Conservation (phyloP, 768 basidiomycete species). For the Lentinula sp. region DNA sequence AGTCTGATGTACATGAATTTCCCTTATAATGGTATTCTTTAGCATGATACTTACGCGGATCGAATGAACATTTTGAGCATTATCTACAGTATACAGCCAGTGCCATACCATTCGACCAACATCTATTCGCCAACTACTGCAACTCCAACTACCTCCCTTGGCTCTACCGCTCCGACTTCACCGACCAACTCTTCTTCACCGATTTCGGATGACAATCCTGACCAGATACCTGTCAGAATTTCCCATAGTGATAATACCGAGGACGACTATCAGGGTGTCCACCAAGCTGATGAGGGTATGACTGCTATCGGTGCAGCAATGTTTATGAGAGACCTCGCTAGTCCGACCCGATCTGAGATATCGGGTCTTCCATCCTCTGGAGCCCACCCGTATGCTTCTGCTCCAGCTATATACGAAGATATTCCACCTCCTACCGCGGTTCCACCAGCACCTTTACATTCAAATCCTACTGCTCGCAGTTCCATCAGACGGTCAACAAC, state of each 20-base stretch:
- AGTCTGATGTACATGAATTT: constrained; percentile 7
- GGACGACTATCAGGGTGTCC: constrained; percentile 23
- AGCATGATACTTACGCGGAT: constrained; percentile 96
- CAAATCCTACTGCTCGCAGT: constrained; percentile 28
- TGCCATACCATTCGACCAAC: constrained; percentile 46
- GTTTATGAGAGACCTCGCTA: constrained; percentile 33
- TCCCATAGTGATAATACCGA: constrained; percentile 28
- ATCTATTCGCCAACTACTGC: constrained; percentile 22
- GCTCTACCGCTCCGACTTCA: constrained; percentile 46
- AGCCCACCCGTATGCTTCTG: constrained; percentile 46
- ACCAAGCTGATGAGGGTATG: constrained; percentile 22
- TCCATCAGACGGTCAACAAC: constrained; percentile 41
- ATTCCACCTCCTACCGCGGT: constrained; percentile 17
- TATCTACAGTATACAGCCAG: constrained; percentile 81
- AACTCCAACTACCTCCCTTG: constrained; percentile 29
- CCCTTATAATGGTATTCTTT: constrained; percentile 5
- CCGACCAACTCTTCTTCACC: constrained; percentile 43
- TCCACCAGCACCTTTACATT: constrained; percentile 8
- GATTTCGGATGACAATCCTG: constrained; percentile 37
- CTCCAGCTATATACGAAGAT: constrained; percentile 29
- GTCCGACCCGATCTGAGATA: constrained; percentile 18
- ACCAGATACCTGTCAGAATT: constrained; percentile 20
- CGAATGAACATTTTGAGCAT: constrained; percentile 89
- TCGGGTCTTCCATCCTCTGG: constrained; percentile 11
- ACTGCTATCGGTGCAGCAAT: constrained; percentile 44